Evolutionary conservation across 176 grass and related monocot genomes (phyloP), one percentile per base, ranked within the genome.

Genomic region (Zea luxurians): DNA sequence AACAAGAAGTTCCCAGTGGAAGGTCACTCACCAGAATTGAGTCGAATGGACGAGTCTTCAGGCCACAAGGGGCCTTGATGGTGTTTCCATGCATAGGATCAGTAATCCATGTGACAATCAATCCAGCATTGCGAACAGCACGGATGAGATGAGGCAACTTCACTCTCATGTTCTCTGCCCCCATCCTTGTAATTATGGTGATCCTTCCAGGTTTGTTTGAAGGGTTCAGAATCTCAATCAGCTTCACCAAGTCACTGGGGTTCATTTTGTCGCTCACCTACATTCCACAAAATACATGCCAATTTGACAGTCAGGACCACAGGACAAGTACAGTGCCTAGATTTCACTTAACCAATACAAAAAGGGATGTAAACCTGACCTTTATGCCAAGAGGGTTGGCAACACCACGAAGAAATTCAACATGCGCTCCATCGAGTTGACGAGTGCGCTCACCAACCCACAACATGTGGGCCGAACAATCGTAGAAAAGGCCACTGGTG

Each of bases 11-110:
- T 61, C 7, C 3, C 7, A 7, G 13, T 55, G 61, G 10, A 83
- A 58, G 18, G 58, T 12, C 49, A 76, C 80, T 82, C 68, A 97
- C 95, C 87, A 91, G 81, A 73, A 97, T 97, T 17, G 85, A 81
- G 71, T 97, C 95, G 0, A 97, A 97, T 2, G 95, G 95, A 48
- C 95, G 89, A 53, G 95, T 97, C 83, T 97, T 97, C 65, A 97
- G 82, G 41, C 94, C 91, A 71, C 94, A 97, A 37, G 94, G 94
- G 10, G 94, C 94, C 79, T 97, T 97, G 66, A 97, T 97, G 38
- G 94, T 97, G 89, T 98, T 94, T 45, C 95, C 95, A 43, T 98
- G 95, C 95, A 98, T 98, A 37, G 96, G 96, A 74, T 98, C 96
- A 11, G 89, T 90, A 68, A 94, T 91, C 96, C 96, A 98, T 49